Evolutionary conservation across 169 alveolate species (phyloP).

Genomic region (Cyclospora cayetanensis): DNA sequence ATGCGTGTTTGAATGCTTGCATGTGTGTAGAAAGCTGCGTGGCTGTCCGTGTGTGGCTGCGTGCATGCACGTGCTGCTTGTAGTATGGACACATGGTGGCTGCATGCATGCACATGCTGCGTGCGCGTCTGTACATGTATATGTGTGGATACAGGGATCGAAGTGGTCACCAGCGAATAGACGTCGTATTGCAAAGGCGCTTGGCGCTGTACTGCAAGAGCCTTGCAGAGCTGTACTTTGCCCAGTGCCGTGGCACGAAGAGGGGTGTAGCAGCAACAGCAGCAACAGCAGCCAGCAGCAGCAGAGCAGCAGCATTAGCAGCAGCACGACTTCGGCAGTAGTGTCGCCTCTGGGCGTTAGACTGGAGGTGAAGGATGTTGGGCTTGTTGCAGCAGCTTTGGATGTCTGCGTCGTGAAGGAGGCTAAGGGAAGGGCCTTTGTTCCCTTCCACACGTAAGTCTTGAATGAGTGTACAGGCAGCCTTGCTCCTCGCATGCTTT

Average conservation of each 20-base stretch:
- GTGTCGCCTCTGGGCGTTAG: background rate
- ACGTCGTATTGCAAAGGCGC: slow-evolving; percentile 39
- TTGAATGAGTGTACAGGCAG: background rate
- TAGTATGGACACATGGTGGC: too few relatives aligned
- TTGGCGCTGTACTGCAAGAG: slow-evolving; percentile 28
- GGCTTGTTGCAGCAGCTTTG: background rate
- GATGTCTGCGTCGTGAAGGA: slow-evolving; percentile 3
- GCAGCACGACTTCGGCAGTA: background rate
- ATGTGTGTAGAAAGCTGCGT: background rate
- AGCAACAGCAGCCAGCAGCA: background rate
- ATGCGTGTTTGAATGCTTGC: background rate
- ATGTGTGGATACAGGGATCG: background rate
- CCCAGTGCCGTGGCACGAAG: background rate
- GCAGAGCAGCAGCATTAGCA: background rate
- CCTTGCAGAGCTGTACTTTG: background rate
- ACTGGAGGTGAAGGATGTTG: background rate
- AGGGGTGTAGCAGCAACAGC: background rate
- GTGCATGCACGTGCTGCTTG: too few relatives aligned
- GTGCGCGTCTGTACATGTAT: background rate
- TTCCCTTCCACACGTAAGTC: slow-evolving; percentile 11
- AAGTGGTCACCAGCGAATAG: slow-evolving; percentile 26
- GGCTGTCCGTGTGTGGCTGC: background rate
- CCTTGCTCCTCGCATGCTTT: too few relatives aligned
- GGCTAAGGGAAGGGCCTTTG: background rate
- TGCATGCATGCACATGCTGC: background rate